Evolutionary conservation across 2,329 filamentous ascomycete species (phyloP).

Genomic region (Periglandula ipomoeae): DNA sequence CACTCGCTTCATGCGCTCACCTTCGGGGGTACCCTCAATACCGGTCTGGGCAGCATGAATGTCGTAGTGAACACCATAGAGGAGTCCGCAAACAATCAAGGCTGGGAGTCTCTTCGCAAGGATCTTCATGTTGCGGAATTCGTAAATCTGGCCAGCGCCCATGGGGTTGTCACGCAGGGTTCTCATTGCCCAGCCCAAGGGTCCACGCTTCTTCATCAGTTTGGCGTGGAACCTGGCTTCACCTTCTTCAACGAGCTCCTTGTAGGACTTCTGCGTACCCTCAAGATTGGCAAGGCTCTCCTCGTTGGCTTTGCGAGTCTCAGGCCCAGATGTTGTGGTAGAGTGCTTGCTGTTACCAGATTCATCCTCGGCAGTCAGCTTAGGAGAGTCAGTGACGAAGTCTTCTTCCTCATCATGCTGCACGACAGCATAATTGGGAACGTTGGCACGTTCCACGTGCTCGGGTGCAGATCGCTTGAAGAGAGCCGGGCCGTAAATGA

Average conservation of each 20-base stretch:
- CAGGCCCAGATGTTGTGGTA: not conserved
- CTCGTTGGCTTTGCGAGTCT: slow-evolving; percentile 14
- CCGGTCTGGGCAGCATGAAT: slow-evolving; percentile 45
- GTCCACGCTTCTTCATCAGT: slow-evolving; percentile 52
- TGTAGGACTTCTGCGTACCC: slow-evolving; percentile 44
- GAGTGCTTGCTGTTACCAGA: slow-evolving; percentile 10
- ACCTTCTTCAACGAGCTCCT: slow-evolving; percentile 49
- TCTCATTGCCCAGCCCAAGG: slow-evolving; percentile 75
- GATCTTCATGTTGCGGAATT: slow-evolving; percentile 59
- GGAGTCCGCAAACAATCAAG: slow-evolving; percentile 47
- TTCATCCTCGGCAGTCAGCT: slow-evolving; percentile 22
- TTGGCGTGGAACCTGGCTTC: slow-evolving; percentile 53
- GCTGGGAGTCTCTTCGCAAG: slow-evolving; percentile 60
- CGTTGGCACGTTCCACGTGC: slow-evolving; percentile 43
- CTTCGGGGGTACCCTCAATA: slow-evolving; percentile 14
- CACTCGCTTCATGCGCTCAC: slow-evolving; percentile 35
- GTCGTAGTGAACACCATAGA: slow-evolving; percentile 74
- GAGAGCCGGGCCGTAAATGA: slow-evolving; percentile 54
- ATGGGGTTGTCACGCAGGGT: slow-evolving; percentile 64
- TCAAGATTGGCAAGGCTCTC: slow-evolving; percentile 35
- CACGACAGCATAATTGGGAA: slow-evolving; percentile 70
- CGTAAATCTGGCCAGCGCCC: slow-evolving; percentile 64
- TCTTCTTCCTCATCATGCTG: slow-evolving; percentile 48
- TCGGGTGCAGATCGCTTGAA: slow-evolving; percentile 47
- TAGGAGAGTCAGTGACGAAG: slow-evolving; percentile 22